phyloP scores from a whole-genome alignment of 768 basidiomycete genomes.

The Thelephora aurantiotincta region DNA sequence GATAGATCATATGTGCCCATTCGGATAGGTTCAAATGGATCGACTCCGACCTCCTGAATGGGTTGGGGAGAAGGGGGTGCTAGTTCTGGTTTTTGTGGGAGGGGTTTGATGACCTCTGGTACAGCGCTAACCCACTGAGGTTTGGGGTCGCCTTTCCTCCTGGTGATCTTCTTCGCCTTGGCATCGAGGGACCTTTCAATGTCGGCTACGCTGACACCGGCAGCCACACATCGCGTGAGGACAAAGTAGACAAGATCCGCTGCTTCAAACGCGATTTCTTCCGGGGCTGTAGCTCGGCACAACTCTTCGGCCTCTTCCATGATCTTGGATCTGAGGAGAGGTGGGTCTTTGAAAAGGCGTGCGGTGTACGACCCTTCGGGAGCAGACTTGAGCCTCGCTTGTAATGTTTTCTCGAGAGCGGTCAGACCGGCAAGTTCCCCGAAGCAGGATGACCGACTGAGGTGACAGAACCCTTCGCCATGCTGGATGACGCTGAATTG shows the following conservation, averaged over 20 bases:
- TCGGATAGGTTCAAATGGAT: conserved; percentile 38
- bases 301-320: conserved; percentile 98
- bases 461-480: conserved; percentile 89
- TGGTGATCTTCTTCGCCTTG: conserved; percentile 77
- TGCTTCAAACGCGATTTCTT: conserved; percentile 87
- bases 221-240: conserved; percentile 68
- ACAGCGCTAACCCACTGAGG: conserved; percentile 42
- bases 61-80: conserved; percentile 12
- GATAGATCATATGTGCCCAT: conserved; percentile 66
- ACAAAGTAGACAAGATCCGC: conserved; percentile 93
- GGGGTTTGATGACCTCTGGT: conserved; percentile 11
- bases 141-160: conserved; percentile 88
- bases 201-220: conserved; percentile 72
- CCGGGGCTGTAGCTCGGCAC: conserved; percentile 63
- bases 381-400: conserved; percentile 54
- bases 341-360: conserved; percentile 69
- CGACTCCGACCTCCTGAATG: conserved; percentile 8
- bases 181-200: conserved; percentile 72
- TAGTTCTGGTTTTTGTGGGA: conserved; percentile 7
- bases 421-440: conserved; percentile 61
- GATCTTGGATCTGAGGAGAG: conserved; percentile 82
- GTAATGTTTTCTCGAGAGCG: conserved; percentile 68
- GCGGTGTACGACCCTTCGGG: conserved; percentile 89
- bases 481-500: conserved; percentile 85
- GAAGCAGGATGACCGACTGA: conserved; percentile 80